Evolutionary conservation across 2,329 filamentous ascomycete species (phyloP), one percentile per base, ranked within the genome.

Genomic region (Diaporthe amygdali): DNA sequence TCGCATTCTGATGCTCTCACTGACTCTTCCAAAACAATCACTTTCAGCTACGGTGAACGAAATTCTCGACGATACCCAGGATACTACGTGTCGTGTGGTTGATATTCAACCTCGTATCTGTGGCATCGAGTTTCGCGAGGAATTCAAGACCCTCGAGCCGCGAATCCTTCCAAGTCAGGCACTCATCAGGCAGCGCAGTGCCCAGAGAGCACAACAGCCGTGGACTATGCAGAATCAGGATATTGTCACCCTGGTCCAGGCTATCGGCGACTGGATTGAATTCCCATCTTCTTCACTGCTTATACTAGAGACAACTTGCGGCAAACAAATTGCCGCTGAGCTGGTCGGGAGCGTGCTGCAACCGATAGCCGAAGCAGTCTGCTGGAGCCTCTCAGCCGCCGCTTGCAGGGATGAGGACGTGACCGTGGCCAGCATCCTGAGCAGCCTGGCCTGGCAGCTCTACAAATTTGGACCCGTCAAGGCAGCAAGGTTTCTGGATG

Each of bases 221-320:
- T 64, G 59, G 59, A n/a, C 41, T 17, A 64, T 64, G 59, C 59
- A 64, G 39, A 30, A 9, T 9, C 59, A 32, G 27, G 59, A 64
- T 27, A 30, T 32, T 22, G 39, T 64, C 5, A 34, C 20, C 27
- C 39, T 64, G 37, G 20, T 47, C 39, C 15, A 64, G 59, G 32
- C 37, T 32, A 20, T 64, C 46, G 27, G 37, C 22, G 59, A 64
- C 22, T 64, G 59, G 41, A 46, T 47, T 14, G 59, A 64, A 25
- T 64, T 22, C 5, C 5, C 59, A 15, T 34, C 30, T 5, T 47
- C 59, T 25, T n/a, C 39, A 5, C 17, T 64, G 9, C 30, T 44
- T 20, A 15, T 64, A 9, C n/a, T 64, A 17, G 59, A 47, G 30
- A 37, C 59, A 10, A 20, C 30, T 34, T 39, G 25, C 27, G 59